phyloP scores from a whole-genome alignment of 768 basidiomycete genomes.

The Exsudoporus frostii region DNA sequence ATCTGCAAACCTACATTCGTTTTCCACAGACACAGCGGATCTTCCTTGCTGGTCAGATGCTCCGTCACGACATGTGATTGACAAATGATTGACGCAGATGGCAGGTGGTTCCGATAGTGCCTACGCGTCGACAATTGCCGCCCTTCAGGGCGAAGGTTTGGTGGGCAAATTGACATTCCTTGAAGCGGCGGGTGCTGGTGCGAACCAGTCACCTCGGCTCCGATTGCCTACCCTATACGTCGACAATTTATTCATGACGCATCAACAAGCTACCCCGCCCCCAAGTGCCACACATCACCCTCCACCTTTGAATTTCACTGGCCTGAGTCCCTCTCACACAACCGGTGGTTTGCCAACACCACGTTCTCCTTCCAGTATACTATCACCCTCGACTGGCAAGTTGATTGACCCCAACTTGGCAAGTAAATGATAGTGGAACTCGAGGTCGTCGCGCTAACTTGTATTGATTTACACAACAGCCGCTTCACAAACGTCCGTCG shows the following conservation, averaged over 20 bases:
- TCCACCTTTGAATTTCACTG: slow-evolving; percentile 45
- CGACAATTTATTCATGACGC: slow-evolving; percentile 46
- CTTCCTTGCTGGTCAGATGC: slow-evolving; percentile 61
- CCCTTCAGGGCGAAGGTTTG: slow-evolving; percentile 58
- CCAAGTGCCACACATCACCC: slow-evolving; percentile 35
- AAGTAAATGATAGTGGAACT: slow-evolving; percentile 18
- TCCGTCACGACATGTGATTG: background rate
- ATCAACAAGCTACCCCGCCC: slow-evolving; percentile 24
- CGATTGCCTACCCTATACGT: slow-evolving; percentile 52
- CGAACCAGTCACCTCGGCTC: slow-evolving; percentile 44
- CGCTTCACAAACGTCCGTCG: slow-evolving; percentile 71
- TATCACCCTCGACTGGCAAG: slow-evolving; percentile 27
- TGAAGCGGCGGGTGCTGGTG: slow-evolving; percentile 43
- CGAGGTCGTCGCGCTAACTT: slow-evolving; percentile 6
- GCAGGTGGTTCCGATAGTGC: slow-evolving; percentile 55
- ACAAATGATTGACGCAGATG: slow-evolving; percentile 1
- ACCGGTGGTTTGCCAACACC: slow-evolving; percentile 67
- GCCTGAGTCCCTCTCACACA: slow-evolving; percentile 40
- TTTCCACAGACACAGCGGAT: slow-evolving; percentile 74
- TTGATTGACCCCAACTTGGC: slow-evolving; percentile 65
- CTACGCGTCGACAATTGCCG: slow-evolving; percentile 54
- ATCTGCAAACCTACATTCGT: slow-evolving; percentile 64
- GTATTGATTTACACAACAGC: slow-evolving; percentile 38
- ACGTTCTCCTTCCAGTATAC: slow-evolving; percentile 50
- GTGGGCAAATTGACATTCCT: slow-evolving; percentile 65